Percentiles rank a stretch among this genome's conserved stretches.
These are phyloP conservation scores for Eucalyptus erythrocorys DNA, from an alignment of 345 rosid genomes.

Conservation along the genomic window DNA sequence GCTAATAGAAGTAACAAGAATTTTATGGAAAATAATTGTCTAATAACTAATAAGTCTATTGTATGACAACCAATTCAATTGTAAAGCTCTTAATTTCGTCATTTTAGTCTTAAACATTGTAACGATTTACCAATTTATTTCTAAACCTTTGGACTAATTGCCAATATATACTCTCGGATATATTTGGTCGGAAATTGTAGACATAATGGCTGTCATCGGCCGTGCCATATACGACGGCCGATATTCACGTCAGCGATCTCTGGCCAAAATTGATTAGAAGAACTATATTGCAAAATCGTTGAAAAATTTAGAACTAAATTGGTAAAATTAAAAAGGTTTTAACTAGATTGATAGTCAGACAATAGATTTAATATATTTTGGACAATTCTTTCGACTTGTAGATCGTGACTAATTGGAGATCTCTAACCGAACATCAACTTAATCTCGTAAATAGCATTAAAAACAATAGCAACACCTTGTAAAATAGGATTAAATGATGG, in stretches of 20 bases:
- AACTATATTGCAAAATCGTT: background rate
- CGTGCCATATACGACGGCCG: accelerated
- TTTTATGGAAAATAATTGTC: background rate
- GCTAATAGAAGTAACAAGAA: background rate
- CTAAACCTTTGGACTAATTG: background rate
- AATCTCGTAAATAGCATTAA: background rate
- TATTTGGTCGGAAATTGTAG: accelerated
- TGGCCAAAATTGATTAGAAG: background rate
- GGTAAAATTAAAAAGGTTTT: background rate
- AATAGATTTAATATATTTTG: background rate
- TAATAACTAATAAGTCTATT: background rate
- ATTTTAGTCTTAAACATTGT: background rate
- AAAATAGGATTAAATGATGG: background rate
- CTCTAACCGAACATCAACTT: background rate
- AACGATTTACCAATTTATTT: background rate
- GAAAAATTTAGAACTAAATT: background rate
- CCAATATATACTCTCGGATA: background rate
- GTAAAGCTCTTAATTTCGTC: background rate
- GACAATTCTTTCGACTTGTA: background rate
- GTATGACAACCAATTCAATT: background rate
- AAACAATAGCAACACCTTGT: background rate
- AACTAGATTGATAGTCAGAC: accelerated
- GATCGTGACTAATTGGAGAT: background rate
- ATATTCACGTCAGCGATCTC: accelerated
- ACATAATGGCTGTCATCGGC: accelerated